Evolutionary conservation across 495 filamentous ascomycete species (phyloP), one percentile per base, ranked within the genome.

Genomic region (Xylaria palmicola): DNA sequence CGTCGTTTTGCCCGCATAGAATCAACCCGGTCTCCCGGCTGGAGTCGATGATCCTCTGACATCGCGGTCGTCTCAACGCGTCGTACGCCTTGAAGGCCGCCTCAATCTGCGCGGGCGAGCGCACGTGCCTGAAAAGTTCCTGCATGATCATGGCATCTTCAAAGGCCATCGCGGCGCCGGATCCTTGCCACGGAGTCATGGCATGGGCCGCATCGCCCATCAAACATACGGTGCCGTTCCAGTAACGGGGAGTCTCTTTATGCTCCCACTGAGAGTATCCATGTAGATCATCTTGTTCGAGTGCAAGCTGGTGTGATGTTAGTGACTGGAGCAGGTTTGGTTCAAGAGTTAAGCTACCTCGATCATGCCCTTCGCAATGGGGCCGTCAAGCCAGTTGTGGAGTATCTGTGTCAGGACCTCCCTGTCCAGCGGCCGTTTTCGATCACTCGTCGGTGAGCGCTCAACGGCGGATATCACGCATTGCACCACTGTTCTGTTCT

Each of bases 151-250:
- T 69, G 0, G 65, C 72, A 59, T 76, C 74, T 61, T 77, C 75
- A 17, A 76, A 65, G 0, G 74, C 74, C 45, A 76, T 69, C 7
- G 58, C 66, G 0, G 68, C 68, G 10, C 72, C 74, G 24, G 69
- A 63, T 8, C 65, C 75, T 45, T 74, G 69, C 17, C 55, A 68
- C 2, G 69, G 72, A 1, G 65, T 47, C 63, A 69, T 70, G 9
- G 74, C 71, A 61, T 77, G 75, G 0, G 75, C 75, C 4, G 74
- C 74, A 45, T 77, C 75, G 43, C 74, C 75, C 20, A 75, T 65
- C n/a, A 77, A 40, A 2, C 66, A 63, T 3, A 62, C 59, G 4
- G 65, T 50, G 52, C 65, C 68, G 3, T 62, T 64, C 39, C 57
- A 56, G 47, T 66, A 66, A 43, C 34, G 26, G 4, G 54, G 59